phyloP scores from a whole-genome alignment of 208 protist genomes.

The Acanthamoeba triangularis region DNA sequence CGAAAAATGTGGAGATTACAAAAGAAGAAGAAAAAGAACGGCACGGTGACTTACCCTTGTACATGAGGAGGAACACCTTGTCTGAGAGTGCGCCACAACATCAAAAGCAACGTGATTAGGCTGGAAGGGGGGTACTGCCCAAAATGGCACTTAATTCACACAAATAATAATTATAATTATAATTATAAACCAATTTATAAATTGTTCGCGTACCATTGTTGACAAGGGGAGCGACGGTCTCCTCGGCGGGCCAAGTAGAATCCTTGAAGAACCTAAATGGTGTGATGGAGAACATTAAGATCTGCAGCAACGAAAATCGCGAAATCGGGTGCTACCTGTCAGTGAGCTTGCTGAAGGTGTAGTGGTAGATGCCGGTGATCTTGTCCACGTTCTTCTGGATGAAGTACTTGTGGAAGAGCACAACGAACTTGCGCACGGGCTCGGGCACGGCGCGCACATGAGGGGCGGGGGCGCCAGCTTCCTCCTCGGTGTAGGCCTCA shows the following conservation, averaged over 20 bases:
- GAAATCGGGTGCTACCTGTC: conserved; percentile 65
- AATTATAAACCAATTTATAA: too few relatives aligned
- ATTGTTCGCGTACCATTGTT: conserved; percentile 74
- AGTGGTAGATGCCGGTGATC: conserved; percentile 81
- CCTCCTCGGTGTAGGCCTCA: conserved; percentile 22
- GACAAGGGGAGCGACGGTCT: conserved; percentile 81
- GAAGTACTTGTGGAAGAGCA: conserved; percentile 79
- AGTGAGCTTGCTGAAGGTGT: conserved; percentile 80
- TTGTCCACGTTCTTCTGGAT: conserved; percentile 68
- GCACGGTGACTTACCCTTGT: not conserved
- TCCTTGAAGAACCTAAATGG: conserved; percentile 82
- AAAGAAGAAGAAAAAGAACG: not conserved
- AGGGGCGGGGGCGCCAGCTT: not conserved
- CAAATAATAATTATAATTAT: too few relatives aligned
- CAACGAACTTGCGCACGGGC: conserved; percentile 70
- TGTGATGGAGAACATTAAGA: not conserved
- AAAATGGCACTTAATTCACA: not conserved
- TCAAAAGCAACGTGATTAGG: not conserved
- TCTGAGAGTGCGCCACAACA: not conserved
- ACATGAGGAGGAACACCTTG: conserved; percentile 31
- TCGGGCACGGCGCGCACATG: conserved; percentile 63
- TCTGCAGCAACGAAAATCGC: not conserved
- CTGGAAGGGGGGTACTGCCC: not conserved
- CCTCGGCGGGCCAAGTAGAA: conserved; percentile 84
- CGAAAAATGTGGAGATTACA: not conserved